Evolutionary conservation across 768 basidiomycete genomes (phyloP), one percentile per base, ranked within the genome.

Genomic region (Leccinum pellstonianum): DNA sequence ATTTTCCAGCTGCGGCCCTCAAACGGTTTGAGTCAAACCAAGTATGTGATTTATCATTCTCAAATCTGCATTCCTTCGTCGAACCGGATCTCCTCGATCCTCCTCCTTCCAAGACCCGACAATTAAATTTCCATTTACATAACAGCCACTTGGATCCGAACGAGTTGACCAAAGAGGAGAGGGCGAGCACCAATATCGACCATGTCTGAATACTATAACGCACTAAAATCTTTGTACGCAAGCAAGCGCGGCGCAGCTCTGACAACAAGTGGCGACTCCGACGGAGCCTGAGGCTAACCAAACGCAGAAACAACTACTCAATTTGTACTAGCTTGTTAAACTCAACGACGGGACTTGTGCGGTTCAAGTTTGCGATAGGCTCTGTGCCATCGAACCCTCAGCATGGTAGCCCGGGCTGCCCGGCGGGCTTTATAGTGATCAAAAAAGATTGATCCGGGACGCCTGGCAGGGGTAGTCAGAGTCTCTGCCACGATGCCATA

Each of bases 401-500:
- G 53, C n/a, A 8, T 21, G 12, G 25, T 38, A 17, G 11, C 43
- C 43, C 5, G 31, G 11, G 29, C 29, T 29, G 29, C 29, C 29
- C 31, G 31, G 31, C 11, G 41, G 51, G 31, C 43, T 27, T 56
- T 58, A 64, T 67, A 54, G 35, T 52, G 51, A 47, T 46, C 0
- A 46, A 46, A 43, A 0, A 10, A 5, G n/a, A 1, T 46, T 46
- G 43, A 46, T 46, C 29, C 29, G 43, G 43, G 43, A 46, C 11
- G 19, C 19, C 19, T n/a, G 17, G n/a, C 33, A 41, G 41, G n/a
- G 41, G 41, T 19, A 46, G 43, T 19, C 11, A 46, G n/a, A 11
- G 43, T 46, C 43, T 46, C 43, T 46, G 43, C 19, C 11, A 46
- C 43, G 5, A 9, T 46, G 2, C 41, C 17, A n/a, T n/a, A n/a